phyloP scores from a whole-genome alignment of 306 rosid genomes.

The Arachis stenosperma region DNA sequence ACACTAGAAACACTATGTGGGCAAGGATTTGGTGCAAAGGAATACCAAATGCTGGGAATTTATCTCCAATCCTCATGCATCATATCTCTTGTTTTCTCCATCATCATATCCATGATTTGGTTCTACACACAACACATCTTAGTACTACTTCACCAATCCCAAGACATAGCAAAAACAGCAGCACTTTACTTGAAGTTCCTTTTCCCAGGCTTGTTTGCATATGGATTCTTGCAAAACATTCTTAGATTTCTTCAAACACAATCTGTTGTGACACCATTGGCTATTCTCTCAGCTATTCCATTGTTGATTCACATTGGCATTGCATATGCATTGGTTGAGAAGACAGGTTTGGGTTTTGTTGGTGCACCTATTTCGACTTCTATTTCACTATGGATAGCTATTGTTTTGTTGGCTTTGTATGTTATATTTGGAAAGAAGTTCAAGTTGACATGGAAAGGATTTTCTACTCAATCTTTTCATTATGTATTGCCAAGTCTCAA shows the following conservation, averaged over 20 bases:
- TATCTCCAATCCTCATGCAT: conserved; percentile 80
- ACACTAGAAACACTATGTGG: conserved; percentile 91
- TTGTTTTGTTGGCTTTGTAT: conserved; percentile 46
- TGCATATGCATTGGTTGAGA: conserved; percentile 60
- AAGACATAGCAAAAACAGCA: conserved; percentile 56
- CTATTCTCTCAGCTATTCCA: conserved; percentile 58
- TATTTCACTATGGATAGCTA: conserved; percentile 65
- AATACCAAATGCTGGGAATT: conserved; percentile 65
- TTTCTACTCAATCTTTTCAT: conserved; percentile 57
- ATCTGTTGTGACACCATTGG: conserved; percentile 60
- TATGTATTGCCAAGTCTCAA: conserved; percentile 52
- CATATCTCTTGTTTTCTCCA: conserved; percentile 57
- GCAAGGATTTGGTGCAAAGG: conserved; percentile 76
- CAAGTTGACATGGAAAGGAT: conserved; percentile 71
- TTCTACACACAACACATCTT: conserved; percentile 60
- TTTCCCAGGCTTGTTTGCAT: conserved; percentile 73
- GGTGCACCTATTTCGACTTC: conserved; percentile 80
- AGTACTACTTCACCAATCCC: conserved; percentile 65
- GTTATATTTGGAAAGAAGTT: conserved; percentile 52
- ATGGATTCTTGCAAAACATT: conserved; percentile 65
- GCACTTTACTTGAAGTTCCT: conserved; percentile 62
- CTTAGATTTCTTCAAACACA: conserved; percentile 82
- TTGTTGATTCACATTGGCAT: conserved; percentile 50
- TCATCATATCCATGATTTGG: conserved; percentile 62
- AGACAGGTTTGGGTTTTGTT: conserved; percentile 49